Percentiles rank a stretch among this genome's conserved stretches.
Evolutionary conservation across 805 yeast genomes (phyloP).

Genomic region (Kluyveromyces siamensis): DNA sequence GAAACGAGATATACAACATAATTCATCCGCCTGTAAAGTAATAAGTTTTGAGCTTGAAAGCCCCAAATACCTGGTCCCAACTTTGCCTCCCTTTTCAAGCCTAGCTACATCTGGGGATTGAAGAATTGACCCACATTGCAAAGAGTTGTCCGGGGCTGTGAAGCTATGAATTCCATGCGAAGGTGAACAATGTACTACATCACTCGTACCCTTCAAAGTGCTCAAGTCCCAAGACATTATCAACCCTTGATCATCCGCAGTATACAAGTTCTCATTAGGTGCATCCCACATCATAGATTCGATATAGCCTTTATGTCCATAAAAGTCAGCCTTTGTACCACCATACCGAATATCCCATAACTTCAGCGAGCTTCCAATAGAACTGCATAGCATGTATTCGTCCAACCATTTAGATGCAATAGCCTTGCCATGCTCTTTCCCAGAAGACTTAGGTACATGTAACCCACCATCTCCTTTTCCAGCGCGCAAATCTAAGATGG

Average conservation of each 20-base stretch:
- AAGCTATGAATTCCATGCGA: conserved; percentile 2
- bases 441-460: conserved; percentile 15
- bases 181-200: background rate
- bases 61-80: conserved; percentile 4
- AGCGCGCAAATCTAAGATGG: conserved; percentile 61
- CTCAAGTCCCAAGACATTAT: conserved; percentile 22
- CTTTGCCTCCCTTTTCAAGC: conserved; percentile 1
- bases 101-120: conserved; percentile 7
- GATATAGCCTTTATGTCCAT: conserved; percentile 18
- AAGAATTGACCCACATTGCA: conserved; percentile 23
- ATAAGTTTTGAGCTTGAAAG: conserved; percentile 2
- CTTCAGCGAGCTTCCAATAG: conserved; percentile 13
- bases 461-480: conserved; percentile 10
- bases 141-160: conserved; percentile 7
- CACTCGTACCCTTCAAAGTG: conserved; percentile 5
- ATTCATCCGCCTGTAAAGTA: conserved; percentile 15
- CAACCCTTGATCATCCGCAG: conserved; percentile 16
- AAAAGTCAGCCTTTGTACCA: conserved; percentile 12
- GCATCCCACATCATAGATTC: conserved; percentile 10
- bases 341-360: conserved; percentile 21
- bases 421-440: conserved; percentile 4
- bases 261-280: conserved; percentile 11
- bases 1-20: conserved; percentile 18
- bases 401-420: conserved; percentile 18
- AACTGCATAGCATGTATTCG: conserved; percentile 15